Evolutionary conservation across 2,329 filamentous ascomycete genomes (phyloP).

Genomic region (Diaporthe velutina): DNA sequence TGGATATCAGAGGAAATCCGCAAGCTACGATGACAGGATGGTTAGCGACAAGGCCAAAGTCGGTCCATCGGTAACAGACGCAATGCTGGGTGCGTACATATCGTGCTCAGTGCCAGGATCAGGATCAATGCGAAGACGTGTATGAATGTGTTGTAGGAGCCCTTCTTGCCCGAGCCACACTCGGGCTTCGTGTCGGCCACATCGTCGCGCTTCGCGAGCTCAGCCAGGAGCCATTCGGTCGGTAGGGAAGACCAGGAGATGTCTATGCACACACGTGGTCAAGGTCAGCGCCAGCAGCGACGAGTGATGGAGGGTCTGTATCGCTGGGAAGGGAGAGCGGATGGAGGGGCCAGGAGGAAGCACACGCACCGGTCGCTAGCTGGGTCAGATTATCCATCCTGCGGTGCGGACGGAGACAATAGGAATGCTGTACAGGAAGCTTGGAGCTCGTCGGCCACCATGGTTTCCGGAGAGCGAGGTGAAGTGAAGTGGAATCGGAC

Average conservation of each 20-base stretch:
- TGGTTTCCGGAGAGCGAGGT: not conserved
- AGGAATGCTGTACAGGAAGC: not conserved
- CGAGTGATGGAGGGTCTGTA: not conserved
- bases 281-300: conserved; percentile 17
- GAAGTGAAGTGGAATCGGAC: not conserved
- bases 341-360: not conserved
- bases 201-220: conserved; percentile 62
- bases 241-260: conserved; percentile 63
- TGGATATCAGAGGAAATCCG: conserved; percentile 75
- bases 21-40: conserved; percentile 60
- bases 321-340: not conserved
- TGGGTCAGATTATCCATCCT: conserved; percentile 33
- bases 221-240: conserved; percentile 64
- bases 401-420: not conserved
- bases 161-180: conserved; percentile 66
- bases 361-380: conserved; percentile 31
- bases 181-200: conserved; percentile 57
- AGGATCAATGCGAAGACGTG: conserved; percentile 78
- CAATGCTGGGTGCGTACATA: conserved; percentile 56
- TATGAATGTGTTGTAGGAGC: conserved; percentile 73
- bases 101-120: conserved; percentile 72
- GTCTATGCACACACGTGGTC: conserved; percentile 45
- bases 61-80: not conserved
- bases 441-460: conserved; percentile 1
- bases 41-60: conserved; percentile 10